phyloP scores from a whole-genome alignment of 2,329 filamentous ascomycete species.

The Harringtonia lauricola region DNA sequence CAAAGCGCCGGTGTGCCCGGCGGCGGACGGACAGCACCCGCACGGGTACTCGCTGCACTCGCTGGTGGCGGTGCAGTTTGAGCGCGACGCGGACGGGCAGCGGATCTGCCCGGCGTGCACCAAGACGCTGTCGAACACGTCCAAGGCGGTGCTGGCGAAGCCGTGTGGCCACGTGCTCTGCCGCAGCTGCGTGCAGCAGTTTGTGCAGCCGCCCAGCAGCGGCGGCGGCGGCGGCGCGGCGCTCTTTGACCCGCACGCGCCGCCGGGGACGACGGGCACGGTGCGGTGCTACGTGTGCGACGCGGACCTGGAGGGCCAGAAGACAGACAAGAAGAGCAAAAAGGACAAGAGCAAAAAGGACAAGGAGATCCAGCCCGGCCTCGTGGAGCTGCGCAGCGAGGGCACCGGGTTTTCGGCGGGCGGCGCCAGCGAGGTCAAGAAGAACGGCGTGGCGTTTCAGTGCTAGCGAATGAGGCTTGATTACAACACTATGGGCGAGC shows the following conservation, averaged over 20 bases:
- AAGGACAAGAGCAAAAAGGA: slow-evolving; percentile 32
- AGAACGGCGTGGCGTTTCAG: slow-evolving; percentile 44
- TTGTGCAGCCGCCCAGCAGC: slow-evolving; percentile 50
- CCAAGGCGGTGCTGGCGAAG: slow-evolving; percentile 71
- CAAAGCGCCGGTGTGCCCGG: slow-evolving; percentile 66
- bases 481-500: neutral
- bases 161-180: slow-evolving; percentile 90
- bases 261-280: slow-evolving; percentile 27
- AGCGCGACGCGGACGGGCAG: slow-evolving; percentile 21
- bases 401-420: slow-evolving; percentile 87
- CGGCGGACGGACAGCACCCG: slow-evolving; percentile 51
- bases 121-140: slow-evolving; percentile 71
- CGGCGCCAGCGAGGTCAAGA: slow-evolving; percentile 75
- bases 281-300: slow-evolving; percentile 82
- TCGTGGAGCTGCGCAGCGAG: slow-evolving; percentile 73
- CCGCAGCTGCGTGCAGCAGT: slow-evolving; percentile 71
- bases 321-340: slow-evolving; percentile 19
- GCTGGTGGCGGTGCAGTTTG: slow-evolving; percentile 67
- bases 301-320: slow-evolving; percentile 49
- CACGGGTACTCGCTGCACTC: slow-evolving; percentile 71
- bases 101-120: slow-evolving; percentile 72
- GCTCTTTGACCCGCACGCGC: slow-evolving; percentile 46
- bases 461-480: slow-evolving; percentile 4
- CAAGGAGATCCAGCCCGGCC: slow-evolving; percentile 53
- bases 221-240: slow-evolving; percentile 14